Conservation (phyloP, 768 basidiomycete species). For the Multifurca ochricompacta region DNA sequence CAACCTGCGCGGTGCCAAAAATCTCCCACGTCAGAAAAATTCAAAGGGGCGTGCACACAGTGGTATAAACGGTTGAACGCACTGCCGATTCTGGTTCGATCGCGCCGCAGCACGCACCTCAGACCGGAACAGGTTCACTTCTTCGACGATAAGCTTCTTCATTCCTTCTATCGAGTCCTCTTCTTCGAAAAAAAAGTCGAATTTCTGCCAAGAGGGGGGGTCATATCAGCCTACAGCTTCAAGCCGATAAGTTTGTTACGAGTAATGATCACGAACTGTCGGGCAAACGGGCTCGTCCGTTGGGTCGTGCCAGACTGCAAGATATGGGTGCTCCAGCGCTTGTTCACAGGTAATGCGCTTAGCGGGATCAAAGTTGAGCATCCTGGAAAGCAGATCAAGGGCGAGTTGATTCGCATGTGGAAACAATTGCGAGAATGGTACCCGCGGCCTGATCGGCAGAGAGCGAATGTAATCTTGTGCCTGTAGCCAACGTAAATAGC, state of each 20-base stretch:
- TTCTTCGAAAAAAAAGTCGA: constrained; percentile 94
- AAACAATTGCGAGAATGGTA: constrained; percentile 87
- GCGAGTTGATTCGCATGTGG: constrained; percentile 91
- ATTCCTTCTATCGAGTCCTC: constrained; percentile 97
- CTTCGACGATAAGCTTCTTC: constrained; percentile 90
- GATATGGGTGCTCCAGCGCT: constrained; percentile 90
- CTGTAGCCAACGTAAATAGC: constrained; percentile 32
- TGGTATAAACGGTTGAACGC: constrained; percentile 16
- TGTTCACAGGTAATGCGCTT: constrained; percentile 95
- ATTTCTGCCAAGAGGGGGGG: constrained; percentile 45
- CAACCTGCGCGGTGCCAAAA: constrained; percentile 37
- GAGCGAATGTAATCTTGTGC: constrained; percentile 98
- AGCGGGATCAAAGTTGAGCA: constrained; percentile 94
- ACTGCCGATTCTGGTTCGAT: constrained; percentile 70
- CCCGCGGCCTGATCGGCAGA: constrained; percentile 91
- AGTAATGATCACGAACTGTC: constrained; percentile 37
- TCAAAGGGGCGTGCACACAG: background rate
- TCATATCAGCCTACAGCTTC: background rate
- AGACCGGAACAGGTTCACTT: constrained; percentile 82
- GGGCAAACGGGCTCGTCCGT: constrained; percentile 88
- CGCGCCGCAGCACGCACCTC: constrained; percentile 76
- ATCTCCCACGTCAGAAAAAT: background rate
- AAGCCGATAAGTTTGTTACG: background rate
- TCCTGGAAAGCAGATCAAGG: constrained; percentile 83
- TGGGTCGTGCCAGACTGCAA: constrained; percentile 97